Percentiles rank a stretch among this genome's conserved stretches.
Evolutionary conservation across 768 basidiomycete species (phyloP).

Genomic region (Psilocybe cyanescens): DNA sequence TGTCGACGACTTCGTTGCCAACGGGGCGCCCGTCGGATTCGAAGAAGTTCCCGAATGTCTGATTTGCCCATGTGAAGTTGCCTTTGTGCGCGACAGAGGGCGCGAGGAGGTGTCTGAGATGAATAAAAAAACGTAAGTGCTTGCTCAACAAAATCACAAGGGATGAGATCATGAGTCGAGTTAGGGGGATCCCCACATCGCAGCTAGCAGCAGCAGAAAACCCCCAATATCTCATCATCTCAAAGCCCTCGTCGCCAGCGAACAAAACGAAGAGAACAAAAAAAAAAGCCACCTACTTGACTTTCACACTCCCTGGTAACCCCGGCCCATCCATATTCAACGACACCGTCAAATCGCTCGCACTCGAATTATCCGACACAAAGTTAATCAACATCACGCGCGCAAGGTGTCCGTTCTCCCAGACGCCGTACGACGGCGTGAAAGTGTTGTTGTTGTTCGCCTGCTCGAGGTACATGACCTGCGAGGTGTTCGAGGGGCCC

Average conservation of each 20-base stretch:
- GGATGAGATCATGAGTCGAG: too few species aligned
- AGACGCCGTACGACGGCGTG: conserved; percentile 73
- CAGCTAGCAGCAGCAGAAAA: too few species aligned
- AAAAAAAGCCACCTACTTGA: conserved; percentile 38
- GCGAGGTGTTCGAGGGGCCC: conserved; percentile 60
- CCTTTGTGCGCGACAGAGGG: conserved; percentile 51
- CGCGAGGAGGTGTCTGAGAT: conserved; percentile 34
- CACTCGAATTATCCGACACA: conserved; percentile 54
- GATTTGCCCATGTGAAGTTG: conserved; percentile 62
- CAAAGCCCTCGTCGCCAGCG: too few species aligned
- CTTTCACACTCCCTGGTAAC: conserved; percentile 40
- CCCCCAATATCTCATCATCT: too few species aligned
- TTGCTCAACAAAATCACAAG: too few species aligned
- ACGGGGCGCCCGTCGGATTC: conserved; percentile 65
- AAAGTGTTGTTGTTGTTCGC: conserved; percentile 51
- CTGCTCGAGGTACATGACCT: conserved; percentile 62
- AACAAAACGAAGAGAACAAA: background rate
- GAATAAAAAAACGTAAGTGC: background rate
- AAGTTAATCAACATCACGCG: conserved; percentile 75
- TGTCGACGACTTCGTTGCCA: conserved; percentile 52
- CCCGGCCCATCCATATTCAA: conserved; percentile 37
- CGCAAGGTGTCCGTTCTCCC: conserved; percentile 63
- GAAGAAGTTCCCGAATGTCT: conserved; percentile 62
- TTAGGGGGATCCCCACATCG: too few species aligned
- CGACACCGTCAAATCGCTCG: conserved; percentile 54